Evolutionary conservation across 2,329 filamentous ascomycete species (phyloP), one percentile per base, ranked within the genome.

Genomic region (Fusarium beomiforme): DNA sequence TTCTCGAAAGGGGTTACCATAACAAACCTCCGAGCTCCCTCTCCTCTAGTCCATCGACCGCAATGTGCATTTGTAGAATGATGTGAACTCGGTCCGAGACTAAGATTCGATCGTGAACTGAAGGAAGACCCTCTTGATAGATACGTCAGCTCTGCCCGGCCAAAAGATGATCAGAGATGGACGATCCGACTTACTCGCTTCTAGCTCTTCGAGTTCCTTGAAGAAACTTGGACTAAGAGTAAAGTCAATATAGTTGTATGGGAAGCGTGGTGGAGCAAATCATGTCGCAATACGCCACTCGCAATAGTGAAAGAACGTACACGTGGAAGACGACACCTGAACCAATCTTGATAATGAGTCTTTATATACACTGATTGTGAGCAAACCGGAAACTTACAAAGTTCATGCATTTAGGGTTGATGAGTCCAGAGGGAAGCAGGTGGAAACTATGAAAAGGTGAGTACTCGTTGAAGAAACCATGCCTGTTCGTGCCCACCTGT

Each of bases 1-100:
- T n/a, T 23, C 17, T 42, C 31, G n/a, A 37, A 23, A 12, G n/a
- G 17, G 21, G 33, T 11, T 14, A 6, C 9, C 17, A 8, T 8
- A n/a, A 63, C 54, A 16, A 44, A 71, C 68, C 61, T 66, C 66
- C 61, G 5, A 70, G 65, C 59, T 69, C 65, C 39, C 56, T 47
- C 43, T 69, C 65, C 43, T 70, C 64, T 21, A 69, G 65, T 31
- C 64, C 60, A 19, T 69, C 61, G 34, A 66, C 58, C 19, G 65
- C 61, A 4, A 59, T 57, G 61, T 69, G 65, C 41, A 69, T 58
- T 39, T 70, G 59, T 21, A 70, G 54, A 23, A 57, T 33, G 14
- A 69, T 60, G 13, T 69, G 65, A 12, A 50, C 47, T n/a, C 65
- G 53, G 36, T 70, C 65, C 41, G 64, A 70, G 13, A 70, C 67